phyloP scores from a whole-genome alignment of 2,329 filamentous ascomycete genomes.

The Epichloe aotearoae region DNA sequence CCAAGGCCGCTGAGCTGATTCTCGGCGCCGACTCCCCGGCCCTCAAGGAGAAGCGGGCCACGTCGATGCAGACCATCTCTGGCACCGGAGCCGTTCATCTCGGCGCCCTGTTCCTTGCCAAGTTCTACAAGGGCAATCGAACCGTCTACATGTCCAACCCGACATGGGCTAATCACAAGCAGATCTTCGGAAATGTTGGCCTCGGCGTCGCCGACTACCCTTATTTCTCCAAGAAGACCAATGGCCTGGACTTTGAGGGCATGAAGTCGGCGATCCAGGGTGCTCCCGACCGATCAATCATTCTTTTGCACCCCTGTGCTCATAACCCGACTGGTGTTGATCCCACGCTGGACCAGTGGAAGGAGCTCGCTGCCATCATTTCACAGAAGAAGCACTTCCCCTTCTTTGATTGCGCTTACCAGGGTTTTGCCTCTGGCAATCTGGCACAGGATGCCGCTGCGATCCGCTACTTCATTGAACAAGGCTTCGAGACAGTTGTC shows the following conservation, averaged over 20 bases:
- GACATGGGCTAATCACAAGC: slow-evolving; percentile 97
- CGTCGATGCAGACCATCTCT: slow-evolving; percentile 87
- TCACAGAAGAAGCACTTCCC: slow-evolving; percentile 75
- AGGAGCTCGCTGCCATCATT: slow-evolving; percentile 69
- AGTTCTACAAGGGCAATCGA: slow-evolving; percentile 68
- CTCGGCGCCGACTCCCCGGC: slow-evolving; percentile 71
- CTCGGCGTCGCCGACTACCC: slow-evolving; percentile 73
- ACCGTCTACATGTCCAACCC: slow-evolving; percentile 85
- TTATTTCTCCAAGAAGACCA: slow-evolving; percentile 83
- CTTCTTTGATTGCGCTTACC: slow-evolving; percentile 97
- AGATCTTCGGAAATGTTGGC: slow-evolving; percentile 89
- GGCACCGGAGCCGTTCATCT: slow-evolving; percentile 92
- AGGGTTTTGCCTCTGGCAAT: slow-evolving; percentile 91
- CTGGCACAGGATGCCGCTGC: slow-evolving; percentile 75
- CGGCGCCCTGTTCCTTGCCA: slow-evolving; percentile 83
- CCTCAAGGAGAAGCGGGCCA: slow-evolving; percentile 66
- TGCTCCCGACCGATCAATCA: slow-evolving; percentile 68
- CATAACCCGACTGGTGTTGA: slow-evolving; percentile 98
- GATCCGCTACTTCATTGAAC: slow-evolving; percentile 86
- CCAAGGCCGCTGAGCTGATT: slow-evolving; percentile 82
- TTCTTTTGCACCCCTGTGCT: slow-evolving; percentile 88
- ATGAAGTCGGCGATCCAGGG: slow-evolving; percentile 60
- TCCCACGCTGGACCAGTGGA: slow-evolving; percentile 89
- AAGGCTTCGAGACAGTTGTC: slow-evolving; percentile 79
- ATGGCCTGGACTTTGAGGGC: slow-evolving; percentile 82